A percentile compares a stretch with the other conserved stretches of the same genome.
phyloP scores from a whole-genome alignment of 2,329 filamentous ascomycete species.

The Scedosporium minutisporum region DNA sequence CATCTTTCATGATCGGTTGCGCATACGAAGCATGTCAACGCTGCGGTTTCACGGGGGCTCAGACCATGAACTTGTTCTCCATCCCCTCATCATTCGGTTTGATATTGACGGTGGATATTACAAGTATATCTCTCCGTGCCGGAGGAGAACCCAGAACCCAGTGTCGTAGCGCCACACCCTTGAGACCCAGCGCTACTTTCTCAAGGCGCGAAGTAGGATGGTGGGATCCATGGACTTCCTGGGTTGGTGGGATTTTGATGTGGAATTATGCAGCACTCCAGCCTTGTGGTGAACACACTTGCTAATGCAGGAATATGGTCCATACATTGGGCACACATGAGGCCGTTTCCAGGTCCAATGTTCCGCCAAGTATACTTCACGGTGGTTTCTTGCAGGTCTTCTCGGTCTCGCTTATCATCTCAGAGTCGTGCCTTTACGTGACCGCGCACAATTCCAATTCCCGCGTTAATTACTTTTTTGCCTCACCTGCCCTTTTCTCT shows the following conservation, averaged over 20 bases:
- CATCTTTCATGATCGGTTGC: background rate
- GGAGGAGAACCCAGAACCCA: background rate
- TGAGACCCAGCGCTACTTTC: background rate
- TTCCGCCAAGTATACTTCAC: too few species aligned
- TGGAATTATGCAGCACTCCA: background rate
- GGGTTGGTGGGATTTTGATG: background rate
- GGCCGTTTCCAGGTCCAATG: too few species aligned
- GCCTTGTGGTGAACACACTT: background rate
- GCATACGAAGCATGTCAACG: background rate
- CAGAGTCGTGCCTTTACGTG: background rate
- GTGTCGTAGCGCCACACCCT: background rate
- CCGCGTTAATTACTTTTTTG: background rate
- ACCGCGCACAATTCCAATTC: background rate
- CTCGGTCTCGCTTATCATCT: background rate
- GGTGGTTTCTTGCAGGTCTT: background rate
- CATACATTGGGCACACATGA: too few species aligned
- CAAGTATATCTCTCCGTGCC: background rate
- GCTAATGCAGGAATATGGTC: background rate
- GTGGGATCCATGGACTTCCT: background rate
- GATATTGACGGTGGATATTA: background rate
- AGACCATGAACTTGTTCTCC: background rate
- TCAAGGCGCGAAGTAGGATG: background rate
- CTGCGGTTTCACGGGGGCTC: background rate
- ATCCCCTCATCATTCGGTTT: background rate
- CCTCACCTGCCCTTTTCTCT: background rate